Percentiles rank a stretch among this genome's conserved stretches.
Conservation (phyloP, 257 asterid genomes). For the Scutellaria galericulata region DNA sequence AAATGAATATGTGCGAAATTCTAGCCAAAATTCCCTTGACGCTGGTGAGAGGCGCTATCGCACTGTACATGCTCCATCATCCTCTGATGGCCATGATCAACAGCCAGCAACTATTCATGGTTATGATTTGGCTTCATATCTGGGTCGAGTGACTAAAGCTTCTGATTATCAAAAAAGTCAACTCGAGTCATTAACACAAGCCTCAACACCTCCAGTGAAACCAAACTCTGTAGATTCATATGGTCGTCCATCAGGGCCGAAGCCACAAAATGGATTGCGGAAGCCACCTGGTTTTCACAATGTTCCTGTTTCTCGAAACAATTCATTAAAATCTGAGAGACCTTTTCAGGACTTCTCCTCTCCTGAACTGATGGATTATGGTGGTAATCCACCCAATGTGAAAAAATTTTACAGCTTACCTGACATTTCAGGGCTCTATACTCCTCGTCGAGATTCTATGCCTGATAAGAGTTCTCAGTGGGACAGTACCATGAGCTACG, state of each 20-base stretch:
- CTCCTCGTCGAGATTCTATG: conserved; percentile 57
- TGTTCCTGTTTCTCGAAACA: conserved; percentile 72
- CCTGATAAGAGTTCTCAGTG: conserved; percentile 48
- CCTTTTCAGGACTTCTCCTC: conserved; percentile 51
- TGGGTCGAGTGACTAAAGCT: conserved; percentile 40
- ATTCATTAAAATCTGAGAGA: conserved; percentile 66
- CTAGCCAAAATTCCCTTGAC: conserved; percentile 52
- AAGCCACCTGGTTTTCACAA: conserved; percentile 95
- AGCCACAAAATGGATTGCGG: conserved; percentile 68
- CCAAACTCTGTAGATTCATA: conserved; percentile 49
- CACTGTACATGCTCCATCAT: conserved; percentile 76
- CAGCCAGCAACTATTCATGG: conserved; percentile 95
- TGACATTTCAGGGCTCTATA: conserved; percentile 77
- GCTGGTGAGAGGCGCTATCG: conserved; percentile 80
- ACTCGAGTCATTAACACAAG: conserved; percentile 33
- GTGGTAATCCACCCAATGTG: conserved; percentile 45
- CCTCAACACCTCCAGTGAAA: conserved; percentile 47
- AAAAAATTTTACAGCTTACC: conserved; percentile 93
- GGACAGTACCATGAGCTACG: conserved; percentile 53
- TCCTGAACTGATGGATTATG: conserved; percentile 53
- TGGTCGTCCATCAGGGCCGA: conserved; percentile 54
- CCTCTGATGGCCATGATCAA: conserved; percentile 66
- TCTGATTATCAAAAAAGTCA: conserved; percentile 38
- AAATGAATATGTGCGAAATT: conserved; percentile 54
- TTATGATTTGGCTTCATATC: conserved; percentile 61